Evolutionary conservation across 257 asterid species (phyloP), one percentile per base, ranked within the genome.

Genomic region (Scutellaria galericulata): DNA sequence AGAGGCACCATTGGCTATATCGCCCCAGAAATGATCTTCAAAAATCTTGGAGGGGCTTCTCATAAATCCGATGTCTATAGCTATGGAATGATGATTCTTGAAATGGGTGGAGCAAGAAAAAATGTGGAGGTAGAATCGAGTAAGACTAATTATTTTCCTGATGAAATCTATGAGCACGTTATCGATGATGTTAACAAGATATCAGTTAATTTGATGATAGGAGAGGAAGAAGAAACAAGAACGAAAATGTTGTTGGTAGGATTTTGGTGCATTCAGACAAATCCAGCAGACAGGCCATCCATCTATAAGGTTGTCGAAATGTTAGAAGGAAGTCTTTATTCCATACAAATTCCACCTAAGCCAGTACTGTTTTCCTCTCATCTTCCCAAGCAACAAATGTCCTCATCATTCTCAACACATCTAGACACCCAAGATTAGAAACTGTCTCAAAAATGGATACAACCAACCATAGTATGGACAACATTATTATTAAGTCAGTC

Each of bases 41-140:
- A 85, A 68, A 70, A 74, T 4, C 69, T 75, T 12, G 87, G 91
- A 11, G 72, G 79, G 1, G 80, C 78, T 40, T 85, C 91, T 27
- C 84, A 83, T 45, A 84, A 88, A 73, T 88, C 89, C 0, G 91
- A 88, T 46, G 88, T 84, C 6, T 85, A 83, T 11, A 83, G 88
- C 66, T 85, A 80, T 13, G 91, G 89, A 12, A 88, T 85, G 88
- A 83, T 79, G 84, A 56, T 86, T 82, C 84, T 88, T 73, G 86
- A 85, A 66, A 85, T 82, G 83, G 86, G 72, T 4, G 89, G 89
- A 22, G 80, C 77, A 35, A 80, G 66, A 59, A 71, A 54, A 5
- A 18, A 61, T 39, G 24, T 20, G 1, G 77, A 53, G 37, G 20
- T 48, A 12, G 73, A 41, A 51, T 68, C 76, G 7, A 79, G 90